Base-by-base conservation (phyloP, 1,139 yeast genomes). In the Diutina rugosa region DNA sequence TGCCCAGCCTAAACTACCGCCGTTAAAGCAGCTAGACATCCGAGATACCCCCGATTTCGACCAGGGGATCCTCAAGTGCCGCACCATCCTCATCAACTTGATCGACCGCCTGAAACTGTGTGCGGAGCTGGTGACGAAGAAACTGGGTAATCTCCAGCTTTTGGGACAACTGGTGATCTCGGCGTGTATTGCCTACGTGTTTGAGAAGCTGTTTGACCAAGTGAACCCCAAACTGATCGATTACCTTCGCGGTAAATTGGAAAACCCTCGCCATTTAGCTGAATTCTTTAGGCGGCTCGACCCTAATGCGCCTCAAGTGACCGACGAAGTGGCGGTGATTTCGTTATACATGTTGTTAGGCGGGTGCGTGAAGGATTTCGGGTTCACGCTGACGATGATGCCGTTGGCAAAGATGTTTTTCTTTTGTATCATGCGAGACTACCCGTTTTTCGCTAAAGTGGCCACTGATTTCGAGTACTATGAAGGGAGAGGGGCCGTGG, bases 361-460 rank as follows among this genome's bases (percentile, higher is more conserved):
- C 1, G 82, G 85, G 16, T 80, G 90, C 60, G 78, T 85, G 46
- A 85, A 83, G 62, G 95, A 87, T 67, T 88, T 85, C 70, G 95
- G 95, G 1, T 87, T 88, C 65, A 90, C 88, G 63, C 68, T 77
- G 1, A 75, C 84, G 29, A 69, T 86, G 61, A 74, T 76, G 58
- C 85, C 87, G 2, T 65, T 88, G 46, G 79, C 88, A 60, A 90
- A 86, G 60, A 75, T 87, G 7, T 79, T 87, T 61, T 86, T 84
- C 64, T 82, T 78, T 56, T 70, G 80, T 38, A 74, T 88, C n/a
- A 67, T 83, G 44, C 74, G 74, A 56, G 90, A 85, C 59, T 85
- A 83, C 64, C 91, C 93, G 4, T 68, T 85, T 16, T 65, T 75
- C 56, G 79, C 79, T 0, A 71, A 74, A 3, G 71, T 74, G 9